Conservation (phyloP, 257 asterid genomes). For the Solanum okadae region DNA sequence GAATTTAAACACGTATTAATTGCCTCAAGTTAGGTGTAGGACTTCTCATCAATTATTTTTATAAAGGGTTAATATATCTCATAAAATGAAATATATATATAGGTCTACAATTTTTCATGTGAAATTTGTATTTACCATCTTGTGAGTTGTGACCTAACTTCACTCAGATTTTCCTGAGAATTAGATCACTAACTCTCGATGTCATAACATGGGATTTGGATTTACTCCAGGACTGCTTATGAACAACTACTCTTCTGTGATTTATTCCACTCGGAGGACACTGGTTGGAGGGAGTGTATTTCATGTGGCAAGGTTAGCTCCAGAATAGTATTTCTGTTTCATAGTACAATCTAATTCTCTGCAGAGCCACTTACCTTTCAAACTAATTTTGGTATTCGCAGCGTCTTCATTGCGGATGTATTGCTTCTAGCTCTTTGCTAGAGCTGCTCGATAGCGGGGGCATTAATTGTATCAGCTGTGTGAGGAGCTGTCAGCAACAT, state of each 20-base stretch:
- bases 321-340: background rate
- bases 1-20: background rate
- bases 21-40: background rate
- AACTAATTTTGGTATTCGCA: slow-evolving; percentile 19
- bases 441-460: slow-evolving; percentile 82
- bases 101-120: background rate
- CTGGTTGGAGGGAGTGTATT: slow-evolving; percentile 91
- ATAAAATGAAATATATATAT: background rate
- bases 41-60: background rate
- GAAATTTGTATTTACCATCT: background rate
- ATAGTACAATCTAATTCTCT: background rate
- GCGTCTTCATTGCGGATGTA: slow-evolving; percentile 97
- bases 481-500: slow-evolving; percentile 31
- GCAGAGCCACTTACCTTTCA: background rate
- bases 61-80: background rate
- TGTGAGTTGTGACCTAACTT: background rate
- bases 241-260: slow-evolving; percentile 74
- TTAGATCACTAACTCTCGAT: background rate
- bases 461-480: slow-evolving; percentile 64
- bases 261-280: slow-evolving; percentile 67
- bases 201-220: slow-evolving; percentile 1
- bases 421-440: slow-evolving; percentile 68
- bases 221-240: slow-evolving; percentile 60
- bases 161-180: background rate
- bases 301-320: slow-evolving; percentile 79